Conservation (phyloP, 208 protist genomes). For the Polymyxa betae region DNA sequence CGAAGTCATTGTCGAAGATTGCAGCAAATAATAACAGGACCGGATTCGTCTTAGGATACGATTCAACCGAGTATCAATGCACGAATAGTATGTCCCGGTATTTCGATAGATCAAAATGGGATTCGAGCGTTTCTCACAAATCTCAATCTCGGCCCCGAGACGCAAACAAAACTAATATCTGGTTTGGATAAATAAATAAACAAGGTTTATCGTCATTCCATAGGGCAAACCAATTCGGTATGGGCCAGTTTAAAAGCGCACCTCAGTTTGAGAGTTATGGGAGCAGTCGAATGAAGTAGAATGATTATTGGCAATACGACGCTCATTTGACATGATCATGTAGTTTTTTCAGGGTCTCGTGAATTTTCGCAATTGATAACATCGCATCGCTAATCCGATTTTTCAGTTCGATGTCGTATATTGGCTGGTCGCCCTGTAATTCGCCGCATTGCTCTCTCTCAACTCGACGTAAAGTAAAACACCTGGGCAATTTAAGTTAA, state of each 20-base stretch:
- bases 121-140: not conserved
- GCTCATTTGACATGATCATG: not conserved
- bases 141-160: not conserved
- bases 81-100: conserved; percentile 53
- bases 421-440: too few relatives aligned
- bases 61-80: not conserved
- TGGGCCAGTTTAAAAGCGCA: too few relatives aligned
- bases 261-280: not conserved
- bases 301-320: not conserved
- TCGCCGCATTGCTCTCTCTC: too few relatives aligned
- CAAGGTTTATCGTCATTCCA: not conserved
- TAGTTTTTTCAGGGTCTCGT: not conserved
- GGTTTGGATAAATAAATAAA: conserved; percentile 43
- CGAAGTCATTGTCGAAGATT: not conserved
- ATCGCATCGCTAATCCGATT: not conserved
- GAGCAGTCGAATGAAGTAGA: not conserved
- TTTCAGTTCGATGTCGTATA: not conserved
- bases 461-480: not conserved
- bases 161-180: not conserved
- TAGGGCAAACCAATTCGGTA: too few relatives aligned
- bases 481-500: not conserved
- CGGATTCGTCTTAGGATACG: conserved; percentile 31
- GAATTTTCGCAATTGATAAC: not conserved
- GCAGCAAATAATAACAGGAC: not conserved
- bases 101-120: not conserved